phyloP scores from a whole-genome alignment of 2,329 filamentous ascomycete genomes.

The Tolypocladium inflatum region DNA sequence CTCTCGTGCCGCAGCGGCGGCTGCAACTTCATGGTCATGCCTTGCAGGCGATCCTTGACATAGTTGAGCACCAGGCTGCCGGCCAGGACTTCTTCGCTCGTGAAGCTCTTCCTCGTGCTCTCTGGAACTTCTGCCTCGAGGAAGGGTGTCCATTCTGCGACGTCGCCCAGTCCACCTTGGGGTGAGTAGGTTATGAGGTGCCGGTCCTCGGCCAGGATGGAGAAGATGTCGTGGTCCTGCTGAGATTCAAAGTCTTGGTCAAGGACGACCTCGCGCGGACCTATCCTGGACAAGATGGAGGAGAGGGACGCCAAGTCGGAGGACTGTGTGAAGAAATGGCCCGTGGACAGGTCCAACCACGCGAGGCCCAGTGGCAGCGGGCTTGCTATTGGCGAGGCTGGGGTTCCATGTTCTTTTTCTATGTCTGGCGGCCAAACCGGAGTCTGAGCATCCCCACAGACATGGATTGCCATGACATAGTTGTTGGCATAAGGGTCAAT shows the following conservation, averaged over 20 bases:
- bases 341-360: slow-evolving; percentile 93
- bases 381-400: slow-evolving; percentile 4
- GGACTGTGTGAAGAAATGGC: slow-evolving; percentile 81
- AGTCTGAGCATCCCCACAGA: slow-evolving; percentile 17
- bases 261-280: slow-evolving; percentile 76
- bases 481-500: slow-evolving; percentile 93
- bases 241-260: slow-evolving; percentile 51
- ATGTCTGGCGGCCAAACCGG: neutral
- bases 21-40: slow-evolving; percentile 71
- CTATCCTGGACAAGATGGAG: slow-evolving; percentile 75
- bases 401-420: neutral
- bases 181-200: slow-evolving; percentile 67
- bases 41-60: slow-evolving; percentile 68
- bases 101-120: slow-evolving; percentile 47
- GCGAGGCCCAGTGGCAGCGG: slow-evolving; percentile 58
- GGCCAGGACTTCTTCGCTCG: slow-evolving; percentile 59
- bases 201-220: slow-evolving; percentile 64
- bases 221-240: slow-evolving; percentile 52
- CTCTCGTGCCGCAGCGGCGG: slow-evolving; percentile 66
- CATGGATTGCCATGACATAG: slow-evolving; percentile 75
- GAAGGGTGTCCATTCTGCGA: slow-evolving; percentile 64
- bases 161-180: slow-evolving; percentile 31
- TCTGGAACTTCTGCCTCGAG: slow-evolving; percentile 62
- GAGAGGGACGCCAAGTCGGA: slow-evolving; percentile 62
- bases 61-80: slow-evolving; percentile 79